These are phyloP conservation scores for Immersiporthe knoxdaviesiana DNA, from an alignment of 2,329 filamentous ascomycete genomes.

Conservation along the genomic window DNA sequence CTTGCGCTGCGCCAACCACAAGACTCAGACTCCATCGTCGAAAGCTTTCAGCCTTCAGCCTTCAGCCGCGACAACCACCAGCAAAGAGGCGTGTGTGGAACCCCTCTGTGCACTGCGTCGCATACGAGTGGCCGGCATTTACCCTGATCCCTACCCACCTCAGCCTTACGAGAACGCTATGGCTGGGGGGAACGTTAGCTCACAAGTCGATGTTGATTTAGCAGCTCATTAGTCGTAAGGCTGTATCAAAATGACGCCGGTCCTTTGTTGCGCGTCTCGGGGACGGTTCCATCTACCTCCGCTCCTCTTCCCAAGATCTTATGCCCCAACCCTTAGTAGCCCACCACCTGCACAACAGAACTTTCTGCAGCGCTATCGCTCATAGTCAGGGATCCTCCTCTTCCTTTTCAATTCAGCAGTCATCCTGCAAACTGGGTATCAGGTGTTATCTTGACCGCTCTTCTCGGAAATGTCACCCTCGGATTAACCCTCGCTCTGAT, in stretches of 20 bases:
- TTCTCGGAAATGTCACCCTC: neutral
- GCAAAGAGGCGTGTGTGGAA: neutral
- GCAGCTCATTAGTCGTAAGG: neutral
- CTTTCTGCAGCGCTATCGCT: neutral
- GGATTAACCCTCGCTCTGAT: neutral
- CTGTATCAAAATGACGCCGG: neutral
- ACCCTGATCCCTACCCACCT: neutral
- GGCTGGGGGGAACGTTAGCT: neutral
- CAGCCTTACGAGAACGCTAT: conserved; percentile 3
- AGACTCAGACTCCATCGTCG: neutral
- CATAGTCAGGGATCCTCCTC: neutral
- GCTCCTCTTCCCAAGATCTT: neutral
- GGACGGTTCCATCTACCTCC: neutral
- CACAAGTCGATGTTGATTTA: too few species aligned
- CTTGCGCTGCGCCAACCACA: neutral
- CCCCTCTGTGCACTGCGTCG: neutral
- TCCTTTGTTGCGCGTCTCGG: neutral
- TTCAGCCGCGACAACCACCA: neutral
- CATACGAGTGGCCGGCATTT: conserved; percentile 3
- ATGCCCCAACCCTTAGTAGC: neutral
- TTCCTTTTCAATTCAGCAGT: neutral
- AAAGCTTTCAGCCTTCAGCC: neutral
- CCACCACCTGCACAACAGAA: neutral
- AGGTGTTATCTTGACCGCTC: conserved; percentile 12
- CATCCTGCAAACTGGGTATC: neutral